A percentile compares a stretch with the other conserved stretches of the same genome.
Evolutionary conservation across 331 rosid genomes (phyloP).

Genomic region (Telfairia occidentalis): DNA sequence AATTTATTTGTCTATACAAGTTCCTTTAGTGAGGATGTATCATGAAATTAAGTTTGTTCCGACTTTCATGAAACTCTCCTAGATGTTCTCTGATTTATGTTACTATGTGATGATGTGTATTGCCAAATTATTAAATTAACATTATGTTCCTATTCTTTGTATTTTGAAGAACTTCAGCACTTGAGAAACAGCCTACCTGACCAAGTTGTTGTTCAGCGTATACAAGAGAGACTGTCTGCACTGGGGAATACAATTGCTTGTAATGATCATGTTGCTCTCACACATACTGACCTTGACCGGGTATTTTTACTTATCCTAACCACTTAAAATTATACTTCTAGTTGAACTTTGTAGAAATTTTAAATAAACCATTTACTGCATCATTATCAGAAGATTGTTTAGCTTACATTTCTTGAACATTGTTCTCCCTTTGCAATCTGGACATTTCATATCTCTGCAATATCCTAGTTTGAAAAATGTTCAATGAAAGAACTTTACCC

Average conservation of each 20-base stretch:
- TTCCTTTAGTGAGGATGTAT: not conserved
- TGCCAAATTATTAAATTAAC: not conserved
- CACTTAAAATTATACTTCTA: not conserved
- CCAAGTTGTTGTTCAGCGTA: conserved; percentile 77
- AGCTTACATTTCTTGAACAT: not conserved
- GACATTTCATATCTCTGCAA: not conserved
- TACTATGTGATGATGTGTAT: not conserved
- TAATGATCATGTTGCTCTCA: conserved; percentile 88
- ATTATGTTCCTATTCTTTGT: not conserved
- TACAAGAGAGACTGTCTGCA: conserved; percentile 83
- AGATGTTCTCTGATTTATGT: not conserved
- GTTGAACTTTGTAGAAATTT: not conserved
- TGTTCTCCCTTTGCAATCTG: not conserved
- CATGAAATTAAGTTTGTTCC: not conserved
- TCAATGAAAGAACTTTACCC: not conserved
- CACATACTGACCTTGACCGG: conserved; percentile 89
- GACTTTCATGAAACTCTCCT: not conserved
- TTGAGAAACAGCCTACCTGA: conserved; percentile 91
- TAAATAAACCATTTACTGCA: not conserved
- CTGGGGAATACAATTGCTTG: conserved; percentile 90
- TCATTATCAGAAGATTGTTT: not conserved
- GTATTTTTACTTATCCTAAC: conserved; percentile 21
- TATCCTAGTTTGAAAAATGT: not conserved
- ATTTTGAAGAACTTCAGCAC: conserved; percentile 71
- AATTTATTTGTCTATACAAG: not conserved